These are phyloP conservation scores for Saccharomycopsis javanensis DNA, from an alignment of 805 yeast species.

Conservation along the genomic window DNA sequence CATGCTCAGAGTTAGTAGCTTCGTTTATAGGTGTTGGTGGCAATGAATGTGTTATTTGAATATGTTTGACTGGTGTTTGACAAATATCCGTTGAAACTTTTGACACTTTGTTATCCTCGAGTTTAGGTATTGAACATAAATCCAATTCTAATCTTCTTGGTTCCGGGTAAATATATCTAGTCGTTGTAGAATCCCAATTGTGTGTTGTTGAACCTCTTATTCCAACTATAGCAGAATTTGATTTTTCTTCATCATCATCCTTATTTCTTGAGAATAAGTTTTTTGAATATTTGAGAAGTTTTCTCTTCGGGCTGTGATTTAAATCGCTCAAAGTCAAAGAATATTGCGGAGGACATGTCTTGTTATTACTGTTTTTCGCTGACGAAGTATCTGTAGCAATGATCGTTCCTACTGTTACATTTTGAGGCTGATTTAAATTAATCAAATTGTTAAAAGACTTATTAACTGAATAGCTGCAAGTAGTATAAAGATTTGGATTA, in stretches of 20 bases:
- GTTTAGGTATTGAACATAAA: background rate
- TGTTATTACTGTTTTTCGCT: background rate
- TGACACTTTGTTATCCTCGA: background rate
- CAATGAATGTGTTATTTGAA: background rate
- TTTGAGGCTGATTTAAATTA: background rate
- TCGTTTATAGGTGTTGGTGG: background rate
- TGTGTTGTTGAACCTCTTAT: slow-evolving; percentile 8
- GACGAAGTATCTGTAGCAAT: background rate
- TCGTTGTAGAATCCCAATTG: slow-evolving; percentile 5
- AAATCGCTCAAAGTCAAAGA: background rate
- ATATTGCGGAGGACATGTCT: slow-evolving; percentile 6
- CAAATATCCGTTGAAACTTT: background rate
- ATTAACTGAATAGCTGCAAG: background rate
- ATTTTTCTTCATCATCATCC: background rate
- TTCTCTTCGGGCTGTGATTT: slow-evolving; percentile 3
- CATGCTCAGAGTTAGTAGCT: background rate
- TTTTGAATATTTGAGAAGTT: slow-evolving; percentile 15
- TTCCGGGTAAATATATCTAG: background rate
- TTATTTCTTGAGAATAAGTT: slow-evolving; percentile 13
- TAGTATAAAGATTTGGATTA: slow-evolving; percentile 10
- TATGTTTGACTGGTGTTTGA: background rate
- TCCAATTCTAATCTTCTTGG: background rate
- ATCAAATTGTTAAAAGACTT: background rate
- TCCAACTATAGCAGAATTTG: background rate
- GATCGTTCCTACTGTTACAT: background rate